phyloP scores from a whole-genome alignment of 331 rosid species.

The Acacia concinna region DNA sequence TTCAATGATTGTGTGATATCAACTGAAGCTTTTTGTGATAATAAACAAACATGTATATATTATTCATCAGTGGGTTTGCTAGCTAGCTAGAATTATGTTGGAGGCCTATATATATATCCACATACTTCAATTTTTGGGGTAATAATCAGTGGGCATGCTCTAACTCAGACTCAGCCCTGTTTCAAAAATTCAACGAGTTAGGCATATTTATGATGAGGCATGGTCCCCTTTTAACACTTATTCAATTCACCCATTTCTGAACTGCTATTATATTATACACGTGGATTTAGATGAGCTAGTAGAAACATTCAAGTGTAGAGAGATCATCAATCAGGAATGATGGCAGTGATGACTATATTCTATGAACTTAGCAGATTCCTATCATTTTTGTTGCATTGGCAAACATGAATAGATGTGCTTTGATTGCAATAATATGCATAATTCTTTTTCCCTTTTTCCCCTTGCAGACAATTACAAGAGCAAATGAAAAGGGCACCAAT shows the following conservation, averaged over 20 bases:
- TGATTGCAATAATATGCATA: slow-evolving; percentile 20
- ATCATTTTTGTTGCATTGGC: not conserved
- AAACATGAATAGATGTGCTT: slow-evolving; percentile 12
- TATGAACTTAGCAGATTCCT: not conserved
- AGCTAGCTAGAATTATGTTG: too few relatives aligned
- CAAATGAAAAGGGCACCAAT: too few relatives aligned
- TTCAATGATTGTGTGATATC: not conserved
- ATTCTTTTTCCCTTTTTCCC: slow-evolving; percentile 24
- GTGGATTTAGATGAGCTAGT: slow-evolving; percentile 1
- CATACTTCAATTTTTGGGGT: not conserved
- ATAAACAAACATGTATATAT: not conserved
- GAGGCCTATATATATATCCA: not conserved
- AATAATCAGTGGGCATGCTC: not conserved
- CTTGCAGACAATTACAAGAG: too few relatives aligned
- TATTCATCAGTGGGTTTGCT: not conserved
- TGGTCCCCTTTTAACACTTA: not conserved
- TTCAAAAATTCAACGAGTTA: slow-evolving; percentile 23
- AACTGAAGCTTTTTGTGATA: not conserved
- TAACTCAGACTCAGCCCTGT: too few relatives aligned
- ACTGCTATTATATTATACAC: not conserved
- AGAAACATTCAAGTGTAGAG: not conserved
- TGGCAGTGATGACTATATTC: not conserved
- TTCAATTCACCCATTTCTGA: not conserved
- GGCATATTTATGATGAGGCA: slow-evolving; percentile 16
- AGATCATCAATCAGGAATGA: not conserved